A percentile compares a stretch with the other conserved stretches of the same genome.
Evolutionary conservation across 106 monocot species (phyloP).

Genomic region (Apostasia shenzhenica): DNA sequence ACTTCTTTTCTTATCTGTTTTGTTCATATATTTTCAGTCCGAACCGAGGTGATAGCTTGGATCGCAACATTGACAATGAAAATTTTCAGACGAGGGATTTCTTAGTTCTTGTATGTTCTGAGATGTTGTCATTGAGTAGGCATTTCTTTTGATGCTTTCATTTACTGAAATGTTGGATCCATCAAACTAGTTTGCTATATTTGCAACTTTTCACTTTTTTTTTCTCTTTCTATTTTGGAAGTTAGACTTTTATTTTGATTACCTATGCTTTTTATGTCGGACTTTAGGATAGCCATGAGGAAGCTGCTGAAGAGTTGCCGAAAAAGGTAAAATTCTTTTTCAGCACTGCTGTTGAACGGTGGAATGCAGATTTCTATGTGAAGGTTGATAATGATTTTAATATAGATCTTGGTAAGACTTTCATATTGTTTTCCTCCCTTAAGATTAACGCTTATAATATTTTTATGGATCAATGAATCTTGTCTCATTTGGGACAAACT

Average conservation of each 20-base stretch:
- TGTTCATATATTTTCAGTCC: constrained; percentile 44
- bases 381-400: constrained; percentile 97
- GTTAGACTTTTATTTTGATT: neutral
- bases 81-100: constrained; percentile 78
- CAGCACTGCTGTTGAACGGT: constrained; percentile 73
- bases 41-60: constrained; percentile 97
- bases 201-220: too few species aligned
- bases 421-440: neutral
- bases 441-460: neutral
- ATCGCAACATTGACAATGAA: constrained; percentile 87
- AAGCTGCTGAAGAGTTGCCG: constrained; percentile 85
- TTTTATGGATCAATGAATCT: neutral
- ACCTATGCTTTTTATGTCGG: neutral
- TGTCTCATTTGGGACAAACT: neutral
- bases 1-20: neutral
- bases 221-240: too few species aligned
- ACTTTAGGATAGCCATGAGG: constrained; percentile 81
- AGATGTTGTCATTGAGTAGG: too few species aligned
- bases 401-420: constrained; percentile 58
- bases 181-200: too few species aligned
- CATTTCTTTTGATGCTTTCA: too few species aligned
- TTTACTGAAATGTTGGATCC: too few species aligned
- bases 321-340: constrained; percentile 95
- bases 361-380: constrained; percentile 99
- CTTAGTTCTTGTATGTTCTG: constrained; percentile 83